These are phyloP conservation scores for Aspergillus pseudoglaucus DNA, from an alignment of 2,329 filamentous ascomycete species.

Conservation along the genomic window DNA sequence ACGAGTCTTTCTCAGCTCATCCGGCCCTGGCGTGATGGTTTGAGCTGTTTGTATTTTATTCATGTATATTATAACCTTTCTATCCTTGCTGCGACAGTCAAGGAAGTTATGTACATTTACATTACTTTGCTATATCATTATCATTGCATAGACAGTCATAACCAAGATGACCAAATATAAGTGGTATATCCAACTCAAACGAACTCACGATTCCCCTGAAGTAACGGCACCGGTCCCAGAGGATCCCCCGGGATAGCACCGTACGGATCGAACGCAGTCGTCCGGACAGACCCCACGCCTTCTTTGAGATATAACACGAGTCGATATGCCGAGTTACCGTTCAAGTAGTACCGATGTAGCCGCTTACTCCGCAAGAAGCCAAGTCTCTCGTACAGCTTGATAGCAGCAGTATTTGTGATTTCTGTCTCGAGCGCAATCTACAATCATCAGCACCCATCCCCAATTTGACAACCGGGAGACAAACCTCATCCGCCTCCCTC, in stretches of 20 bases:
- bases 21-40: too few species aligned
- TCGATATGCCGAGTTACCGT: constrained; percentile 89
- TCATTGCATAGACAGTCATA: background rate
- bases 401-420: constrained; percentile 80
- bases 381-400: constrained; percentile 86
- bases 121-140: background rate
- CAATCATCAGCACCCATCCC: background rate
- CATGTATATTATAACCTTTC: background rate
- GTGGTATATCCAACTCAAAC: background rate
- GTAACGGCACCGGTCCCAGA: constrained; percentile 9
- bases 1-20: too few species aligned
- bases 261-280: constrained; percentile 31
- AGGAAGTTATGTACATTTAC: background rate
- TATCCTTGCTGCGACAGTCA: background rate
- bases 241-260: constrained; percentile 10
- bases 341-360: constrained; percentile 90
- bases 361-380: constrained; percentile 91
- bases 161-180: background rate
- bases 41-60: too few species aligned
- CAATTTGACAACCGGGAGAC: constrained; percentile 6
- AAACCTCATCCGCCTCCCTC: constrained; percentile 73
- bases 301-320: constrained; percentile 73
- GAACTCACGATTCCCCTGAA: constrained; percentile 17
- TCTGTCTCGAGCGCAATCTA: constrained; percentile 90
- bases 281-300: constrained; percentile 42